phyloP scores from a whole-genome alignment of 1,139 yeast genomes.

The Geotrichum cucujoidarum region DNA sequence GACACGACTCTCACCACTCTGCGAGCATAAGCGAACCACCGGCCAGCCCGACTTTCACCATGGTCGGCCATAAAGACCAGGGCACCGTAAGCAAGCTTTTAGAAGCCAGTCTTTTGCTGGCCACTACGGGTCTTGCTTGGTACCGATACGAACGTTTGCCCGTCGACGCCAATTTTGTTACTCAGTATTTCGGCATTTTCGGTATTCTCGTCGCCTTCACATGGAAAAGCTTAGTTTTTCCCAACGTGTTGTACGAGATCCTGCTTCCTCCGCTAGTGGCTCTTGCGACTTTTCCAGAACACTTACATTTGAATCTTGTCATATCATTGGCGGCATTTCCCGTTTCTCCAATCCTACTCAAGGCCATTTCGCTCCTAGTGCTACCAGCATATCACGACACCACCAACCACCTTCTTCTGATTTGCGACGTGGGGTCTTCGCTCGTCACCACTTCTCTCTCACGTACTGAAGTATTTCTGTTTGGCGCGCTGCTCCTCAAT shows the following conservation, averaged over 20 bases:
- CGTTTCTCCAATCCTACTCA: background rate
- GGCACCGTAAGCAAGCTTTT: constrained; percentile 1
- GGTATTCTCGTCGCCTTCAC: background rate
- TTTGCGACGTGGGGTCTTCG: background rate
- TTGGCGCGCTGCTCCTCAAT: constrained; percentile 25
- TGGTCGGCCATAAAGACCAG: constrained; percentile 6
- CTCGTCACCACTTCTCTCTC: constrained; percentile 24
- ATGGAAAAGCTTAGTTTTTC: constrained; percentile 3
- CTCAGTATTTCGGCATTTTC: constrained; percentile 2
- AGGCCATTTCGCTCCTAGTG: background rate
- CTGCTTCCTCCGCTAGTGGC: constrained; percentile 19
- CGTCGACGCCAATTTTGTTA: constrained; percentile 2
- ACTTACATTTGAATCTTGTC: constrained; percentile 8
- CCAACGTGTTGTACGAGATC: constrained; percentile 11
- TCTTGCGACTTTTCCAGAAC: constrained; percentile 18
- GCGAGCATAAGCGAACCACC: background rate
- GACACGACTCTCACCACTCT: background rate
- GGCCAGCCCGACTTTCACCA: background rate
- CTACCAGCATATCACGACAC: background rate
- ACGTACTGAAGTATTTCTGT: constrained; percentile 25
- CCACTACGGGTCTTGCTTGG: constrained; percentile 1
- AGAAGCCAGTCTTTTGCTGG: background rate
- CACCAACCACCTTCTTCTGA: constrained; percentile 1
- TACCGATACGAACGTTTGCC: background rate
- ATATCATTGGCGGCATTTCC: constrained; percentile 11